phyloP scores from a whole-genome alignment of 1,284 basidiomycete species.

The Tranzscheliella williamsii region DNA sequence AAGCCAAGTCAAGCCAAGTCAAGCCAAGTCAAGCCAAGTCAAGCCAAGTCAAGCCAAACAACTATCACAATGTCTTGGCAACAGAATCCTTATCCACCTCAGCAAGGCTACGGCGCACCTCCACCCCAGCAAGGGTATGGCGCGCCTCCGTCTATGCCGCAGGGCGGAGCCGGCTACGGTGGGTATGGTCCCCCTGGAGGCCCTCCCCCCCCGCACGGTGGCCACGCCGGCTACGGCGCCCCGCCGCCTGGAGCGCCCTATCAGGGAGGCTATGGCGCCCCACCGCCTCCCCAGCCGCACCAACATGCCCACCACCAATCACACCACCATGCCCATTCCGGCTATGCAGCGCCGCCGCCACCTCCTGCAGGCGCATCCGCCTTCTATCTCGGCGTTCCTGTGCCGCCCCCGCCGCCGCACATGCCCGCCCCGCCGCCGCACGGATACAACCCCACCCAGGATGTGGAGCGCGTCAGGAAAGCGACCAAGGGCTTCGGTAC shows the following conservation, averaged over 20 bases:
- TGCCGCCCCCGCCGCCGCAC: slow-evolving; percentile 52
- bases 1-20: no score
- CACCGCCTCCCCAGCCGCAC: slow-evolving; percentile 16
- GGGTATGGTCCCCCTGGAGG: no score
- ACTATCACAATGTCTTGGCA: slow-evolving; percentile 32
- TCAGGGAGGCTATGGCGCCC: slow-evolving; percentile 19
- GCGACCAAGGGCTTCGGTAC: slow-evolving; percentile 59
- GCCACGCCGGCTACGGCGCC: slow-evolving; percentile 6
- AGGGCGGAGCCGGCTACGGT: not conserved
- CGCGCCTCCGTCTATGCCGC: not conserved
- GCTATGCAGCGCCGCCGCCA: slow-evolving; percentile 36
- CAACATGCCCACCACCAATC: slow-evolving; percentile 9
- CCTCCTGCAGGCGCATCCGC: slow-evolving; percentile 9
- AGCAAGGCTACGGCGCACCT: slow-evolving; percentile 33
- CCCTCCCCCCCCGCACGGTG: not conserved
- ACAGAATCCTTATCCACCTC: slow-evolving; percentile 34
- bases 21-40: not conserved
- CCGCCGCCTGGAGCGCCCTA: slow-evolving; percentile 25
- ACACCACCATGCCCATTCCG: slow-evolving; percentile 23
- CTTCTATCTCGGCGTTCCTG: slow-evolving; percentile 47
- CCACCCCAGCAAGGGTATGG: slow-evolving; percentile 29
- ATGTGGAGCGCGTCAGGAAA: slow-evolving; percentile 56
- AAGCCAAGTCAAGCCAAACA: not conserved
- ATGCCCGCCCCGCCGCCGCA: slow-evolving; percentile 42
- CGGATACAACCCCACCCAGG: slow-evolving; percentile 48